Base-by-base conservation (phyloP, 208 protist species). In the Trypanosoma brucei region DNA sequence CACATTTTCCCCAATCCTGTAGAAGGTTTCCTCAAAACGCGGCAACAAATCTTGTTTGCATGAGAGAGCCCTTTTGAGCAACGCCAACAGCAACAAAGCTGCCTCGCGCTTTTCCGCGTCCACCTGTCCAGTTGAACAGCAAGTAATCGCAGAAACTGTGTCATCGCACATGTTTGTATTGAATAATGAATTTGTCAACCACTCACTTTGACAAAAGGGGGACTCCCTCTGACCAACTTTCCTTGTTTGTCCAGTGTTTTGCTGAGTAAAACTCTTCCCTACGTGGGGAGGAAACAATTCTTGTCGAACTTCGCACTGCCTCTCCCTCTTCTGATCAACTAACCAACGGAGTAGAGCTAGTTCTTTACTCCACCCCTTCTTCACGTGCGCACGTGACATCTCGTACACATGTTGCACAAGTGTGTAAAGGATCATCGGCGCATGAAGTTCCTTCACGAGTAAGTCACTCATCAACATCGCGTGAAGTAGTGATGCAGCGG, bases 281-380 rank as follows among this genome's bases (percentile, higher is more conserved):
- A 22, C 22, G 22, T 22, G 22, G 22, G 22, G 22, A 22, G 22
- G 22, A 22, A 46, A 46, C 42, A 6, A 46, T 14, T 11, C 42
- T 46, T 46, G 11, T 46, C 42, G 42, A 46, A 46, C 42, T 22
- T 22, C 22, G 22, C 22, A 22, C 22, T 22, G 22, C 22, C 22
- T 22, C 22, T 22, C 22, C 22, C 22, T 0, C 22, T 22, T 22
- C 22, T 22, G 22, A 22, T 61, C 54, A 50, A 42, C 33, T 30
- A 73, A 30, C 68, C 68, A 73, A 9, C 46, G 60, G 0, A 73
- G 60, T 11, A 73, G 34, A 9, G 55, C 35, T 8, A 73, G 35
- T 35, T 73, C 68, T 56, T 61, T 62, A 22, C 33, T 37, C 3
- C 62, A 36, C 0, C 42, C n/a, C 22, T 11, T 9, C 34, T 57